Conservation (phyloP, 176 grass and related monocot species). For the Rhynchospora tenuis region DNA sequence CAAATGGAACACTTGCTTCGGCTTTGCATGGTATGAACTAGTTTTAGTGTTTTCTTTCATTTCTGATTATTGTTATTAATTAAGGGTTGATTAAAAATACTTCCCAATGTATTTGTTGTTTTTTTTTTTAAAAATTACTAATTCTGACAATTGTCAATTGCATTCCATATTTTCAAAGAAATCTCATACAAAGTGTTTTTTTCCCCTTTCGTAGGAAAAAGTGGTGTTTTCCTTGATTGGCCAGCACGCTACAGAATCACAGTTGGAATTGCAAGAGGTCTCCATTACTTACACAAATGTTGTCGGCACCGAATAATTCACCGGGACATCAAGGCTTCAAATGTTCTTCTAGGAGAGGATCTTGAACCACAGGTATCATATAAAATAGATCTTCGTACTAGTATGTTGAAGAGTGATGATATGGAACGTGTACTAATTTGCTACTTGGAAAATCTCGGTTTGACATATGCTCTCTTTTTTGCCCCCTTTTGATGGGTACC, state of each 20-base stretch:
- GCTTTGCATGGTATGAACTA: constrained; percentile 59
- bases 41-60: background rate
- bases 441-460: background rate
- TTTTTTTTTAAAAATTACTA: background rate
- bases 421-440: background rate
- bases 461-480: background rate
- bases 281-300: constrained; percentile 87
- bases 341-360: constrained; percentile 68
- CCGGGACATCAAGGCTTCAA: constrained; percentile 86
- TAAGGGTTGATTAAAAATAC: background rate
- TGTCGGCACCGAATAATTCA: constrained; percentile 88
- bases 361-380: constrained; percentile 72
- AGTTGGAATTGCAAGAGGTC: constrained; percentile 65
- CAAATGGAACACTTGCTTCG: constrained; percentile 61
- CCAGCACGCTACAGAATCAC: constrained; percentile 70
- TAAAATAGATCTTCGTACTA: background rate
- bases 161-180: background rate
- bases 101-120: background rate
- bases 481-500: background rate
- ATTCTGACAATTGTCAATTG: background rate
- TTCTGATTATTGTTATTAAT: background rate
- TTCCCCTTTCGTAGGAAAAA: constrained; percentile 48
- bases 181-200: background rate
- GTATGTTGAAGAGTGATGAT: background rate
- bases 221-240: constrained; percentile 56